A percentile compares a stretch with the other conserved stretches of the same genome.
Evolutionary conservation across 768 basidiomycete genomes (phyloP).

Genomic region (Candolleomyces aberdarensis): DNA sequence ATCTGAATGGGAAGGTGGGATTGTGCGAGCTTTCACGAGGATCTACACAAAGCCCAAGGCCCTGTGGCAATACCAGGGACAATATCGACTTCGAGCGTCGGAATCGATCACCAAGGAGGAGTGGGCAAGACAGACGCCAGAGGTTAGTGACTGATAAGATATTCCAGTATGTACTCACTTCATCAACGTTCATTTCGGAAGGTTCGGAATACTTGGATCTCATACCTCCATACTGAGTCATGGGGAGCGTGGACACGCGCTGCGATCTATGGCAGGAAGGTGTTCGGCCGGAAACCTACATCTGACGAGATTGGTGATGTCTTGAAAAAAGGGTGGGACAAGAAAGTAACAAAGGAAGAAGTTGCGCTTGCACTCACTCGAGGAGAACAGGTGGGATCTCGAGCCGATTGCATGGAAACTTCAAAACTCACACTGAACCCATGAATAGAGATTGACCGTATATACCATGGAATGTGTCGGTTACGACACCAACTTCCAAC

Average conservation of each 20-base stretch:
- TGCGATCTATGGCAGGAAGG: neutral
- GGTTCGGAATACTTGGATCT: neutral
- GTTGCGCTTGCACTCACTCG: neutral
- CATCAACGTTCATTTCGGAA: neutral
- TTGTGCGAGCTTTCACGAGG: constrained; percentile 27
- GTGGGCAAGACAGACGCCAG: constrained; percentile 17
- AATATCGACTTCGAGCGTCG: constrained; percentile 28
- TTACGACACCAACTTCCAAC: constrained; percentile 3
- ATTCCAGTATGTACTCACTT: constrained; percentile 27
- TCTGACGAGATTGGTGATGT: neutral
- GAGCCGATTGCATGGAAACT: too few species aligned
- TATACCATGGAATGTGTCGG: constrained; percentile 3
- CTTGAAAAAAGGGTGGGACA: constrained; percentile 1
- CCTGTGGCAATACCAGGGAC: constrained; percentile 33
- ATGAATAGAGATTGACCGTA: neutral
- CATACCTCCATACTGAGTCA: neutral
- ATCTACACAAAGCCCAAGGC: constrained; percentile 19
- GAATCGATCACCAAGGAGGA: constrained; percentile 34
- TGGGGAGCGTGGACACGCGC: neutral
- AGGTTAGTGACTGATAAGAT: constrained; percentile 9
- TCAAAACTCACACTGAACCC: neutral
- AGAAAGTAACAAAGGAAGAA: neutral
- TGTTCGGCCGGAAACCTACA: neutral
- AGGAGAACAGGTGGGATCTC: neutral
- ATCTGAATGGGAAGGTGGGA: constrained; percentile 17